Evolutionary conservation across 1,284 basidiomycete genomes (phyloP), one percentile per base, ranked within the genome.

Genomic region (Omphalotus olearius): DNA sequence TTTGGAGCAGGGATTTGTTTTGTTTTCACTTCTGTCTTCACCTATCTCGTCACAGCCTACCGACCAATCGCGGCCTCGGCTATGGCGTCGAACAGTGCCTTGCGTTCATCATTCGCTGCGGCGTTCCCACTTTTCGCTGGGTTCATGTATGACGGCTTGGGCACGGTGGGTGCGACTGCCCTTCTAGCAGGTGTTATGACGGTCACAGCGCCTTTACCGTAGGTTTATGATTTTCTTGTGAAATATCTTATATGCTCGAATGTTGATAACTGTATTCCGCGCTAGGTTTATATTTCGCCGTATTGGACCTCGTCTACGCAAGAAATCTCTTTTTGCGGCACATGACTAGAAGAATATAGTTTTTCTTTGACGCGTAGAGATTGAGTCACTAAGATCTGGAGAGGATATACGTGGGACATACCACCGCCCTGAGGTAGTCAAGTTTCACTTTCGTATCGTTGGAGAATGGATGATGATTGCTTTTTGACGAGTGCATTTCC

Each of bases 11-110:
- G 66, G 2, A 57, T 66, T 20, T 64, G 73, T 4, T 73, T 66
- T 56, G 63, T 68, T 5, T 80, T 69, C 59, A 70, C 67, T 9
- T 62, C 66, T 6, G 70, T 71, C 0, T 78, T 78, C 59, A 74
- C 72, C 1, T 68, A 67, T 56, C 58, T 67, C 35, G 67, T 62
- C 33, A 69, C 67, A 48, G 72, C 74, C 36, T 78, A 75, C 58
- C 66, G 76, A 17, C 75, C 75, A 0, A 71, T 76, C 10, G 75
- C 78, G 0, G 77, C 77, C 2, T 69, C 66, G n/a, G 75, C 74
- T 0, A 70, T 80, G 64, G 74, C 76, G 0, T 66, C 67, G n/a
- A 80, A 80, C 61, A 68, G 65, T 14, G 76, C 75, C 42, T 57
- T 76, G 59, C 60, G 78, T 1, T 69, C 64, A 5, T 58, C 68